These are phyloP conservation scores for Fusarium mexicanum DNA, from an alignment of 2,329 filamentous ascomycete genomes.

Conservation along the genomic window DNA sequence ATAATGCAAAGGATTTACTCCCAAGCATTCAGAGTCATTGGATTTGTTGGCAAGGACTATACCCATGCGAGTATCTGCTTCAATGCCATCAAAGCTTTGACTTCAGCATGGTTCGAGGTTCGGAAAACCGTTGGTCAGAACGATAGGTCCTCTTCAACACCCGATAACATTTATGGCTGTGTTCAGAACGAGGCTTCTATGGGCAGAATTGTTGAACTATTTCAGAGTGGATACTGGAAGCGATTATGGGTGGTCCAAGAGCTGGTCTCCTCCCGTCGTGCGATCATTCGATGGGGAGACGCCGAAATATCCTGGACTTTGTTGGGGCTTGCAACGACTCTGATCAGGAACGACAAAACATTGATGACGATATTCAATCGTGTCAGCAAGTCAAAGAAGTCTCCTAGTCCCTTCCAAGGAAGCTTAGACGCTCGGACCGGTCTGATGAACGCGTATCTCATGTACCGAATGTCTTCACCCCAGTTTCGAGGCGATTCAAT, in stretches of 20 bases:
- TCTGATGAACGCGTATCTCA: neutral
- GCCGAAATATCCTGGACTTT: neutral
- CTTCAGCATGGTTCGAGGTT: neutral
- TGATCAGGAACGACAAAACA: neutral
- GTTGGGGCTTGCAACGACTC: neutral
- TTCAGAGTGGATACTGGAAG: neutral
- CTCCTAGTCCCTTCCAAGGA: neutral
- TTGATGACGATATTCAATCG: neutral
- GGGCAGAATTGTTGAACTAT: neutral
- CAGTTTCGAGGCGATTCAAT: neutral
- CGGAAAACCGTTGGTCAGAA: neutral
- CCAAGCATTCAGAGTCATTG: neutral
- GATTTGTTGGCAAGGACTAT: neutral
- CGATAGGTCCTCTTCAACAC: neutral
- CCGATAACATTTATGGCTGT: neutral
- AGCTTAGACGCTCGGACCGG: neutral
- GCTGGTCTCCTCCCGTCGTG: neutral
- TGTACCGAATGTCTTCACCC: neutral
- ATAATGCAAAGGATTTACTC: neutral
- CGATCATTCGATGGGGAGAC: neutral
- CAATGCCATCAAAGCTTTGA: neutral
- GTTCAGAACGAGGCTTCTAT: neutral
- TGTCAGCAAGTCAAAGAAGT: neutral
- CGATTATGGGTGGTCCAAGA: neutral
- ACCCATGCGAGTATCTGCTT: neutral